A percentile compares a stretch with the other conserved stretches of the same genome.
These are phyloP conservation scores for Didymella arachidicola DNA, from an alignment of 2,329 filamentous ascomycete genomes.

Conservation along the genomic window DNA sequence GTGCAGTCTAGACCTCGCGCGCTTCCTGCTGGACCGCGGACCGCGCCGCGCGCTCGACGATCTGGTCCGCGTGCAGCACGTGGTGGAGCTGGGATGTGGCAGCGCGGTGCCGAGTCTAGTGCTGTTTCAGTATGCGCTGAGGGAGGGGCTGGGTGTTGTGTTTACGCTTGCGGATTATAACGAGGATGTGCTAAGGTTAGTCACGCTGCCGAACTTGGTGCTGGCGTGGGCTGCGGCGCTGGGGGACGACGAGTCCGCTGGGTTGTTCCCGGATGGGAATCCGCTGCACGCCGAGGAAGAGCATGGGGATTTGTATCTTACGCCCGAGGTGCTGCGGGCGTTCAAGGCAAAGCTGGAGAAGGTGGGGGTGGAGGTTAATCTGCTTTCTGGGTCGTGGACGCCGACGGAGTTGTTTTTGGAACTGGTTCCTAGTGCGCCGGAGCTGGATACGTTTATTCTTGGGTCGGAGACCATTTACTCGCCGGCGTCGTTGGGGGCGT, in stretches of 20 bases:
- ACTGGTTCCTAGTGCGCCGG: constrained; percentile 57
- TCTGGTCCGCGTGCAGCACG: constrained; percentile 57
- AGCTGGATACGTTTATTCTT: constrained; percentile 61
- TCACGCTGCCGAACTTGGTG: constrained; percentile 80
- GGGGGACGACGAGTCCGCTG: constrained; percentile 23
- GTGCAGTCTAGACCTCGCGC: constrained; percentile 80
- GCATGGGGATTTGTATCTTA: constrained; percentile 69
- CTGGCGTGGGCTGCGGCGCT: constrained; percentile 65
- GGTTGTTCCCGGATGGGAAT: constrained; percentile 31
- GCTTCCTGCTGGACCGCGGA: constrained; percentile 62
- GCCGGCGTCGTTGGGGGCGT: constrained; percentile 72
- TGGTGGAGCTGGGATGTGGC: constrained; percentile 75
- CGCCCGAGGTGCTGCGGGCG: constrained; percentile 62
- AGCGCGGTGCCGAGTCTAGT: constrained; percentile 77
- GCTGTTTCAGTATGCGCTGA: constrained; percentile 69
- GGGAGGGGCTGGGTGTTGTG: constrained; percentile 59
- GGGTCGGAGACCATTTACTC: constrained; percentile 87
- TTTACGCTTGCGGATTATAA: constrained; percentile 83
- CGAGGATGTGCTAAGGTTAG: constrained; percentile 75
- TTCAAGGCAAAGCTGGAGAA: constrained; percentile 65
- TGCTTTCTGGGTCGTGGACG: constrained; percentile 80
- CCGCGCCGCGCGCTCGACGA: constrained; percentile 60
- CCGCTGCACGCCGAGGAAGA: constrained; percentile 26
- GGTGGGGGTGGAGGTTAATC: constrained; percentile 64
- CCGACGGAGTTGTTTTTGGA: constrained; percentile 63